phyloP scores from a whole-genome alignment of 495 filamentous ascomycete genomes.

The Hyaloscypha bicolor region DNA sequence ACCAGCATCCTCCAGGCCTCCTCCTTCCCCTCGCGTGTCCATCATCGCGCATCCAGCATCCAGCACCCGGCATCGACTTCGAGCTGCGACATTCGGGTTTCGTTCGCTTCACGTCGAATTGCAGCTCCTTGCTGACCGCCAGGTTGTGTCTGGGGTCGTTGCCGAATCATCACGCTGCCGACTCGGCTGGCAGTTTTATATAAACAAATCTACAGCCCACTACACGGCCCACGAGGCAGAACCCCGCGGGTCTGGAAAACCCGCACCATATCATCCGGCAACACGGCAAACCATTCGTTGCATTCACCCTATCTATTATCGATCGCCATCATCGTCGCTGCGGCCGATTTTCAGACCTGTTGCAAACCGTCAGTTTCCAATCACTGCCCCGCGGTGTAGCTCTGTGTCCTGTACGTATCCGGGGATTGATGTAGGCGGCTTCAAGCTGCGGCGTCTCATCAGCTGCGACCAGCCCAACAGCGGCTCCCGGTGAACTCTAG shows the following conservation, averaged over 20 bases:
- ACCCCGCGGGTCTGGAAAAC: conserved; percentile 19
- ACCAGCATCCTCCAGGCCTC: neutral
- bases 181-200: conserved; percentile 27
- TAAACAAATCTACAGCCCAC: conserved; percentile 26
- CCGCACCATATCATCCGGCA: conserved; percentile 14
- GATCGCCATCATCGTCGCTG: neutral
- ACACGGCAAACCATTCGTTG: conserved; percentile 10
- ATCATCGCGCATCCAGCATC: neutral
- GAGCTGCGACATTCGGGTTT: neutral
- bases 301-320: conserved; percentile 18
- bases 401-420: conserved; percentile 22
- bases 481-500: conserved; percentile 15
- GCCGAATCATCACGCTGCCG: neutral
- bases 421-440: conserved; percentile 20
- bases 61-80: neutral
- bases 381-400: conserved; percentile 8
- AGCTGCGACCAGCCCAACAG: conserved; percentile 23
- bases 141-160: neutral
- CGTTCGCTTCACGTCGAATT: conserved; percentile 5
- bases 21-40: conserved; percentile 7
- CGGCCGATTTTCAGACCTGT: conserved; percentile 8
- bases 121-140: conserved; percentile 13
- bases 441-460: conserved; percentile 25
- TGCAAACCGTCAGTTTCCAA: conserved; percentile 1
- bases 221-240: neutral